Evolutionary conservation across 441 rosid genomes (phyloP), one percentile per base, ranked within the genome.

Genomic region (Populus hybrid): DNA sequence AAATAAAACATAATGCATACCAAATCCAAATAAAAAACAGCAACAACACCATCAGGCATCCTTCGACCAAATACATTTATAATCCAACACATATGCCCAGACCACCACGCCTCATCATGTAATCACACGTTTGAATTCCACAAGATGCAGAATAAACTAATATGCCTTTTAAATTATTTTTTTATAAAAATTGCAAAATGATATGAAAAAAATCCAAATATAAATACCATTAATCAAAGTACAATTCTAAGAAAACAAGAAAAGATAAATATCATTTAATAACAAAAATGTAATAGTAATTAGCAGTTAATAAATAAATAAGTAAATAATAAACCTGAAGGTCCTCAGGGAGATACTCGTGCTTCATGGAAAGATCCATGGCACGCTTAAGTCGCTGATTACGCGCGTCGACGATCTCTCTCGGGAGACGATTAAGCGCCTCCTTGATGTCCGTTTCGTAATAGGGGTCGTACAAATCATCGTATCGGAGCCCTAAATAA

Each of bases 321-420:
- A 3, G 4, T 30, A 30, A 30, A 30, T 38, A 94, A 30, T 3
- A 30, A 30, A 30, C 97, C 98, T 91, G 96, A 76, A 93, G 89
- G 74, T 92, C 83, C 73, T 87, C 83, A 26, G 96, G 84, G 61
- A 95, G 97, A 84, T 93, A 93, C 85, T 93, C 88, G 77, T 95
- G 99, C 86, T 95, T 95, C 97, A 93, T 88, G 76, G 99, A 95
- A 76, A 95, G 96, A 80, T 95, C 98, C 91, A 93, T 91, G 67
- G 98, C 96, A 69, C 96, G 98, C 86, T 92, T 92, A 74, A 95
- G 89, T 64, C 96, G 98, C 92, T 95, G 99, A 84, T 85, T 76
- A 36, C 99, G 95, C 18, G 99, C 98, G 76, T 95, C 97, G 2
- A 93, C 90, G 42, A 95, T 81, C 90, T 95, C 98, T 65, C 90